Percentiles rank a stretch among this genome's conserved stretches.
Evolutionary conservation across 2,329 filamentous ascomycete species (phyloP).

Genomic region (Fusarium dlaminii): DNA sequence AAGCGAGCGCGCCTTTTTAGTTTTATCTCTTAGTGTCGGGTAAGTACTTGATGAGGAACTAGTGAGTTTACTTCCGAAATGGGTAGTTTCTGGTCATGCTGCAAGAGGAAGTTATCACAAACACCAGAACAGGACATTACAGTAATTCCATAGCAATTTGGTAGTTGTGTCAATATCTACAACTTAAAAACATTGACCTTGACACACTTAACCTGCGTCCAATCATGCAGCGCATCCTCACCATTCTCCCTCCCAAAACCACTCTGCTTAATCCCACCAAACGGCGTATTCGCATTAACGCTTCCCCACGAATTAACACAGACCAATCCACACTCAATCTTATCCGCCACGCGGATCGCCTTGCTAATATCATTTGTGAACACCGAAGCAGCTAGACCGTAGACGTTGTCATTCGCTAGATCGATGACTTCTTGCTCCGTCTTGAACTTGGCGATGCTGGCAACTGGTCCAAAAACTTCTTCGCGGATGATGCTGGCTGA

Average conservation of each 20-base stretch:
- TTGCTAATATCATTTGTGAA: conserved; percentile 61
- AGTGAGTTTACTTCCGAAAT: not conserved
- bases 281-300: conserved; percentile 42
- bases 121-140: not conserved
- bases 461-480: conserved; percentile 27
- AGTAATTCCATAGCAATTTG: accelerated
- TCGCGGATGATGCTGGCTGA: conserved; percentile 15
- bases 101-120: not conserved
- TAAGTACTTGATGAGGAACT: not conserved
- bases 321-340: conserved; percentile 72
- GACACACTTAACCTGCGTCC: conserved; percentile 44
- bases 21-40: not conserved
- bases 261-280: conserved; percentile 49
- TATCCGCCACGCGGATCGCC: conserved; percentile 26
- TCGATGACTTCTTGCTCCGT: conserved; percentile 19
- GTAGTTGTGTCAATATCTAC: not conserved
- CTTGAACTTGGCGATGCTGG: conserved; percentile 24
- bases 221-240: conserved; percentile 45
- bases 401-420: conserved; percentile 8
- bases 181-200: conserved; percentile 37
- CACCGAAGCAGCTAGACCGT: conserved; percentile 45
- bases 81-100: not conserved
- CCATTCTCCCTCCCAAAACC: conserved; percentile 48
- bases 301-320: conserved; percentile 61
- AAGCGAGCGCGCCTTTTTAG: not conserved